These are phyloP conservation scores for Zasmidium cellare DNA, from an alignment of 2,329 filamentous ascomycete species.

Conservation along the genomic window DNA sequence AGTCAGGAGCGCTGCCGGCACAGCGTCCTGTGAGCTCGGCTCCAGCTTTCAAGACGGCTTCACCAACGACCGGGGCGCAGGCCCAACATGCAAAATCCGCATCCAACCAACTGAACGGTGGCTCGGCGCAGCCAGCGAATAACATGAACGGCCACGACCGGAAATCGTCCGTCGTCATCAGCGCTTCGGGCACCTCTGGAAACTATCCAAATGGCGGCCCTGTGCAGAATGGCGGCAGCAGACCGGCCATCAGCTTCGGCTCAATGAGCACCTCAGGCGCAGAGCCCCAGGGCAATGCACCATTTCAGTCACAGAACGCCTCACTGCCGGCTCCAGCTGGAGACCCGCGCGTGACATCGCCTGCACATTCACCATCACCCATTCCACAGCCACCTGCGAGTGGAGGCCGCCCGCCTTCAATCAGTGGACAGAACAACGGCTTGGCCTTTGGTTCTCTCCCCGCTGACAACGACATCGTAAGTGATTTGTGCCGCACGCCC, in stretches of 20 bases:
- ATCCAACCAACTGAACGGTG: conserved; percentile 79
- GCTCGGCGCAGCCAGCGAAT: conserved; percentile 49
- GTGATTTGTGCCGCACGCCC: conserved; percentile 20
- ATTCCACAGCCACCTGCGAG: conserved; percentile 87
- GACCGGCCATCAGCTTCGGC: conserved; percentile 75
- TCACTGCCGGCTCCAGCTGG: conserved; percentile 55
- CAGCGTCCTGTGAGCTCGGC: conserved; percentile 59
- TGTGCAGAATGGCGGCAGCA: conserved; percentile 47
- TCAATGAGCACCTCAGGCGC: conserved; percentile 65
- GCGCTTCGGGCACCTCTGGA: conserved; percentile 73
- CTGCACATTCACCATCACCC: conserved; percentile 84
- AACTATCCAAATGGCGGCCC: conserved; percentile 76
- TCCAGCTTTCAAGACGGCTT: conserved; percentile 58
- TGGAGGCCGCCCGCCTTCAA: conserved; percentile 75
- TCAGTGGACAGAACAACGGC: conserved; percentile 69
- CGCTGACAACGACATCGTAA: conserved; percentile 71
- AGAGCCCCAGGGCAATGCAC: conserved; percentile 59
- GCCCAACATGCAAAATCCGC: conserved; percentile 57
- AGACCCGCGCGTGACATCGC: conserved; percentile 78
- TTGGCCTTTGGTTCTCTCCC: conserved; percentile 80
- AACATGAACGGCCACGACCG: conserved; percentile 59
- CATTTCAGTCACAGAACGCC: conserved; percentile 64
- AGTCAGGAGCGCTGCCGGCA: conserved; percentile 54
- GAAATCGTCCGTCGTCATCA: conserved; percentile 91
- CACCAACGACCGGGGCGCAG: conserved; percentile 50